Percentiles rank a stretch among this genome's conserved stretches.
These are phyloP conservation scores for Cercospora janseana DNA, from an alignment of 2,329 filamentous ascomycete genomes.

Conservation along the genomic window DNA sequence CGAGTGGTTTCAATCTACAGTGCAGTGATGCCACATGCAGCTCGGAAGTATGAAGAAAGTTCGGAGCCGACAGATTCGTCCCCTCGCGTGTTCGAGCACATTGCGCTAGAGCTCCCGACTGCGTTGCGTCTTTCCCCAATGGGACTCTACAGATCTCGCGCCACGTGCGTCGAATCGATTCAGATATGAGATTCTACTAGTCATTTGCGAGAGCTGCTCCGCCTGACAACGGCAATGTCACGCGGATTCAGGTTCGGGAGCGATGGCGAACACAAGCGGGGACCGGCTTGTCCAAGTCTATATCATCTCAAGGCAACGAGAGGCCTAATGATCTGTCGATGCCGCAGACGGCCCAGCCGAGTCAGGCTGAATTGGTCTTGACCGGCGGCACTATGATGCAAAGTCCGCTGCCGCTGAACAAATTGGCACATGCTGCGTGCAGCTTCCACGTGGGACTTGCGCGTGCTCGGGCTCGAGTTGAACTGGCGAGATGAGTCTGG, in stretches of 20 bases:
- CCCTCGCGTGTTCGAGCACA: no score
- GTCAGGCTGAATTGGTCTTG: no score
- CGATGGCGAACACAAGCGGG: background rate
- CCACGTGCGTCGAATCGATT: background rate
- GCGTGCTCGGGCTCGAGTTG: background rate
- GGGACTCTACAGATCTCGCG: background rate
- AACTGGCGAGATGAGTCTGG: background rate
- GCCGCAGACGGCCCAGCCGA: no score
- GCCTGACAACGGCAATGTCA: background rate
- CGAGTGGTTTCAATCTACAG: no score
- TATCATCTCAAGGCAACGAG: no score
- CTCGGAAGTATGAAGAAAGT: no score
- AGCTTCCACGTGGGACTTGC: conserved; percentile 1
- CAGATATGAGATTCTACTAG: background rate
- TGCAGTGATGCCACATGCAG: no score
- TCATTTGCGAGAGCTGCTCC: background rate
- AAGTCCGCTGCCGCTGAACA: background rate
- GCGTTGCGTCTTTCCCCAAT: background rate
- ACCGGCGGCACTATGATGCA: background rate
- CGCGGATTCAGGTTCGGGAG: background rate
- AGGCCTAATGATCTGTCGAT: no score
- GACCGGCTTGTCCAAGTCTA: no score
- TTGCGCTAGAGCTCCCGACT: no score
- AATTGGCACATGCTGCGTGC: background rate
- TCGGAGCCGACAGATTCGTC: no score